These are phyloP conservation scores for Pyrenochaeta sp. DNA, from an alignment of 2,329 filamentous ascomycete genomes.

Conservation along the genomic window DNA sequence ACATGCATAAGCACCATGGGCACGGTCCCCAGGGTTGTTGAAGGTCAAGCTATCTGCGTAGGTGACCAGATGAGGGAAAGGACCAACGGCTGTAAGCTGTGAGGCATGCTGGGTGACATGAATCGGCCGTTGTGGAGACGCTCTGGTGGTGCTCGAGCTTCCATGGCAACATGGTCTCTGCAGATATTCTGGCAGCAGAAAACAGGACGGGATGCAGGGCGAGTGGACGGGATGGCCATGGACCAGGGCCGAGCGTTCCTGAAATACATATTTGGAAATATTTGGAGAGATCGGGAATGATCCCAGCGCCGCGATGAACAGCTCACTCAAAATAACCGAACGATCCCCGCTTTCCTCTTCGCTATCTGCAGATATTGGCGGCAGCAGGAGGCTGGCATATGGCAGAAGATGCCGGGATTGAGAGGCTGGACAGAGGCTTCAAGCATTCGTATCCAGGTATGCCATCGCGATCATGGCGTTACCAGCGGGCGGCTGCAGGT, in stretches of 20 bases:
- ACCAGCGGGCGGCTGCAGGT: slow-evolving; percentile 23
- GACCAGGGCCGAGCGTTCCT: slow-evolving; percentile 31
- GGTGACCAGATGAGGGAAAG: slow-evolving; percentile 39
- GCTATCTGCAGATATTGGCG: slow-evolving; percentile 2
- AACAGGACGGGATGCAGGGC: slow-evolving; percentile 31
- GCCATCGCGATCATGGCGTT: slow-evolving; percentile 10
- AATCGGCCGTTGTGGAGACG: slow-evolving; percentile 41
- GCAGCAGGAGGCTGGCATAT: slow-evolving; percentile 2
- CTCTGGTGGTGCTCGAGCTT: slow-evolving; percentile 30
- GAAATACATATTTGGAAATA: slow-evolving; percentile 15
- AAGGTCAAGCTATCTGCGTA: slow-evolving; percentile 46
- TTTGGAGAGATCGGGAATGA: slow-evolving; percentile 9
- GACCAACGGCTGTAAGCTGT: slow-evolving; percentile 48
- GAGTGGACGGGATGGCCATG: slow-evolving; percentile 14
- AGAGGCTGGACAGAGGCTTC: slow-evolving; percentile 1
- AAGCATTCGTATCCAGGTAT: slow-evolving; percentile 1
- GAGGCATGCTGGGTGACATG: slow-evolving; percentile 40
- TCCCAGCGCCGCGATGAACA: slow-evolving; percentile 13
- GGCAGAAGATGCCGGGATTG: slow-evolving; percentile 1
- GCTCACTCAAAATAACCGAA: slow-evolving; percentile 14
- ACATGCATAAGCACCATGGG: slow-evolving; percentile 48
- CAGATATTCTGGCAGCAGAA: slow-evolving; percentile 13
- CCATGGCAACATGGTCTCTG: slow-evolving; percentile 24
- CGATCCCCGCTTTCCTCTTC: slow-evolving; percentile 8
- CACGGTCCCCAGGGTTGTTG: slow-evolving; percentile 47